Percentiles rank a stretch among this genome's conserved stretches.
Conservation (phyloP, 2,329 filamentous ascomycete genomes). For the Dactylellina cionopaga region DNA sequence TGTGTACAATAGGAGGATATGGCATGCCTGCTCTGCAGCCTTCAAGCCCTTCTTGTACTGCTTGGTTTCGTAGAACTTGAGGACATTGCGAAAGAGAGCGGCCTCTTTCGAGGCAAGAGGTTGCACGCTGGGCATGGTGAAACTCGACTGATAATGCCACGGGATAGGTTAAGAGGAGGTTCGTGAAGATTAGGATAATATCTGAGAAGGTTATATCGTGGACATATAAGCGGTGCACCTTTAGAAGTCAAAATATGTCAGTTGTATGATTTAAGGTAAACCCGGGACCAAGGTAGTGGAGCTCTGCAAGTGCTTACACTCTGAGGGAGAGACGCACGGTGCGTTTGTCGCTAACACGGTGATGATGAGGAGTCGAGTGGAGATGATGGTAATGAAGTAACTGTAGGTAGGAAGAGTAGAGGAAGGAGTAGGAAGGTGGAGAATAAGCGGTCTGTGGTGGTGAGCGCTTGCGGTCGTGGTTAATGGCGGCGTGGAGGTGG, state of each 20-base stretch:
- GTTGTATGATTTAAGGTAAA: too few relatives aligned
- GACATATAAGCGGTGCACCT: slow-evolving; percentile 51
- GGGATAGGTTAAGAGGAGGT: neutral
- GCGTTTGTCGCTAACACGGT: neutral
- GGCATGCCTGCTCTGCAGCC: slow-evolving; percentile 72
- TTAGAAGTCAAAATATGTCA: too few relatives aligned
- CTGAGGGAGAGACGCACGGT: neutral
- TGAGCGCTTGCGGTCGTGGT: slow-evolving; percentile 20
- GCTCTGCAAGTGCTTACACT: too few relatives aligned
- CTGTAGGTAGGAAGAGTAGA: neutral
- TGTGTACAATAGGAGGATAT: too few relatives aligned
- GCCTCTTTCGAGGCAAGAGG: slow-evolving; percentile 77
- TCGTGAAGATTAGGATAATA: slow-evolving; percentile 9
- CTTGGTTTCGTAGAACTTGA: slow-evolving; percentile 97
- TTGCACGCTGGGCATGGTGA: slow-evolving; percentile 44
- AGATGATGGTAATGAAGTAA: slow-evolving; percentile 9
- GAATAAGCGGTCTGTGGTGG: slow-evolving; percentile 2
- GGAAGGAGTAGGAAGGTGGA: slow-evolving; percentile 3
- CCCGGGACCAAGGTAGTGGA: too few relatives aligned
- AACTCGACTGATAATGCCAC: neutral
- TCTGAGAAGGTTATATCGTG: slow-evolving; percentile 35
- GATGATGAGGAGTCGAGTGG: neutral
- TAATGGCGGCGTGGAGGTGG: neutral
- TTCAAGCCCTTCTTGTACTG: slow-evolving; percentile 98
- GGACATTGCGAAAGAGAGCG: slow-evolving; percentile 91